Evolutionary conservation across 768 basidiomycete genomes (phyloP).

Genomic region (Suillus tomentosus): DNA sequence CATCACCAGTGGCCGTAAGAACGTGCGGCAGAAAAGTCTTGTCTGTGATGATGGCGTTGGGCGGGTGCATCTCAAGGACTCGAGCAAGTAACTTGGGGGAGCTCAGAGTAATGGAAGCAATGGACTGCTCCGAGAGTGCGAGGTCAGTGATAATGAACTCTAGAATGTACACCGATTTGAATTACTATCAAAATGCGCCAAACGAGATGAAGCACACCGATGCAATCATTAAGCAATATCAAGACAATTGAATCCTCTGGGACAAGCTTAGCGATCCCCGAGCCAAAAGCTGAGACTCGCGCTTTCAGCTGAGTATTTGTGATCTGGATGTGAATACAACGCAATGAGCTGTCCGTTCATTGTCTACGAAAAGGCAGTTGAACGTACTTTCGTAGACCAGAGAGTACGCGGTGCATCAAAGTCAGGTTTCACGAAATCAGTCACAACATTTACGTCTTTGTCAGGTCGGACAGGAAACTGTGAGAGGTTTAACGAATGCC

Average conservation of each 20-base stretch:
- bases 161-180: constrained; percentile 27
- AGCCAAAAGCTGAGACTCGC: constrained; percentile 71
- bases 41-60: constrained; percentile 74
- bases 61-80: constrained; percentile 64
- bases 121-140: constrained; percentile 70
- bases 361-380: background rate
- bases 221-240: constrained; percentile 75
- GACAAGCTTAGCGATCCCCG: constrained; percentile 62
- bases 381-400: constrained; percentile 73
- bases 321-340: constrained; percentile 47
- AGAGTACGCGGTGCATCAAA: constrained; percentile 68
- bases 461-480: constrained; percentile 76
- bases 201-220: constrained; percentile 50
- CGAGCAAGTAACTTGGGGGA: constrained; percentile 62
- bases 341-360: background rate
- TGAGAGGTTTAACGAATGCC: constrained; percentile 2
- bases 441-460: constrained; percentile 68
- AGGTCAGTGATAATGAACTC: constrained; percentile 83
- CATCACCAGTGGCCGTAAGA: constrained; percentile 71
- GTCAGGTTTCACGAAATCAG: constrained; percentile 69
- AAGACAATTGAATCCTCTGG: constrained; percentile 67
- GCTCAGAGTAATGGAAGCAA: constrained; percentile 66
- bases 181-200: constrained; percentile 2
- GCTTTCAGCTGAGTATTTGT: constrained; percentile 72
- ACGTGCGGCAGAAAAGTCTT: constrained; percentile 66